Evolutionary conservation across 148 eudicot species (phyloP).

Genomic region (Diospyros kaki): DNA sequence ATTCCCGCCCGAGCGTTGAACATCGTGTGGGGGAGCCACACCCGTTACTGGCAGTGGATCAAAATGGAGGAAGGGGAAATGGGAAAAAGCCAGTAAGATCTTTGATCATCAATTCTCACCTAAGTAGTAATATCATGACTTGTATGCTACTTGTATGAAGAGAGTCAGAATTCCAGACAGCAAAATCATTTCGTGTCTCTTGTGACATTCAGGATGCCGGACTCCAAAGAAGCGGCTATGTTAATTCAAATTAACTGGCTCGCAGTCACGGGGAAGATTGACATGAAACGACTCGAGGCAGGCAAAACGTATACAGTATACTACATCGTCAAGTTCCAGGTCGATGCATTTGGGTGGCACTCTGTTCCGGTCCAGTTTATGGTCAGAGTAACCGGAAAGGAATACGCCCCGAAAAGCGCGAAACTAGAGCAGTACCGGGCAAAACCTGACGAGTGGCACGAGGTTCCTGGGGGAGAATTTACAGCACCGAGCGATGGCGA

Average conservation of each 20-base stretch:
- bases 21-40: conserved; percentile 1
- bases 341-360: conserved; percentile 6
- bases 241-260: conserved; percentile 6
- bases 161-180: background rate
- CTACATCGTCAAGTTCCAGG: background rate
- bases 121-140: background rate
- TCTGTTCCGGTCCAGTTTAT: conserved; percentile 1
- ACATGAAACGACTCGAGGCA: background rate
- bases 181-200: background rate
- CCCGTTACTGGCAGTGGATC: background rate
- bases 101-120: background rate
- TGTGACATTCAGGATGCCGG: background rate
- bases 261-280: background rate
- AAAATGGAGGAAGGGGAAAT: background rate
- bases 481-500: background rate
- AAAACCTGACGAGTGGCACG: background rate
- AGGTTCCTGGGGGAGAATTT: background rate
- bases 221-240: background rate
- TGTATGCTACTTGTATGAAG: background rate
- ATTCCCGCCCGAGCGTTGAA: background rate
- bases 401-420: background rate
- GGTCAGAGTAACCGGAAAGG: background rate
- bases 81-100: background rate
- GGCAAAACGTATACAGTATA: background rate
- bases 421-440: background rate